Evolutionary conservation across 1,139 yeast genomes (phyloP).

Genomic region (Candida tropicalis): DNA sequence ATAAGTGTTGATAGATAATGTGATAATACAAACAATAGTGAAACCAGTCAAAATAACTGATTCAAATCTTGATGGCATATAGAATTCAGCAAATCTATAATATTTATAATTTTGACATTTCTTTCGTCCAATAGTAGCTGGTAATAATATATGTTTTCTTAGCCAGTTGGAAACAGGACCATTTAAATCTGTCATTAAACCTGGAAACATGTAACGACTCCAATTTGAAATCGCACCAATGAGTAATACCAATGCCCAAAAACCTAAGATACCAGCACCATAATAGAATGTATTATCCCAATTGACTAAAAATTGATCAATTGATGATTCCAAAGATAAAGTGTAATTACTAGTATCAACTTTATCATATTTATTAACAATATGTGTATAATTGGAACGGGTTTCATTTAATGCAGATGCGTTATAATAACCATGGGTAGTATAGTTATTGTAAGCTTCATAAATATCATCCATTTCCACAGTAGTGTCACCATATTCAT

Average conservation of each 20-base stretch:
- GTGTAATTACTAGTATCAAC: constrained; percentile 4
- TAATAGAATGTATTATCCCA: constrained; percentile 44
- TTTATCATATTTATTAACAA: background rate
- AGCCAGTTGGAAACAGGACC: constrained; percentile 32
- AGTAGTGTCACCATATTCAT: constrained; percentile 14
- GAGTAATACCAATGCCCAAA: constrained; percentile 48
- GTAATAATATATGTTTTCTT: constrained; percentile 41
- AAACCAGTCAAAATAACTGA: constrained; percentile 46
- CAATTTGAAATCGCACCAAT: constrained; percentile 45
- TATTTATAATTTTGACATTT: constrained; percentile 21
- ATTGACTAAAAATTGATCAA: constrained; percentile 32
- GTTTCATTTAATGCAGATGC: constrained; percentile 22
- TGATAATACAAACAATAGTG: constrained; percentile 43
- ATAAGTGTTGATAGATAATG: constrained; percentile 29
- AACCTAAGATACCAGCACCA: constrained; percentile 51
- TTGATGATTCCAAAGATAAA: constrained; percentile 7
- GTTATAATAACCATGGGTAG: constrained; percentile 20
- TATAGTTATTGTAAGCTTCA: constrained; percentile 22
- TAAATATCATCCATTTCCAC: constrained; percentile 20
- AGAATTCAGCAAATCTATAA: constrained; percentile 26
- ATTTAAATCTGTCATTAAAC: constrained; percentile 20
- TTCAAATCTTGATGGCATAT: constrained; percentile 63
- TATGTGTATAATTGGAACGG: constrained; percentile 8
- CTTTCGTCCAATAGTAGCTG: constrained; percentile 36
- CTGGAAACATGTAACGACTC: constrained; percentile 31